A percentile compares a stretch with the other conserved stretches of the same genome.
These are phyloP conservation scores for Lasiodiplodia citricola DNA, from an alignment of 2,329 filamentous ascomycete genomes.

Conservation along the genomic window DNA sequence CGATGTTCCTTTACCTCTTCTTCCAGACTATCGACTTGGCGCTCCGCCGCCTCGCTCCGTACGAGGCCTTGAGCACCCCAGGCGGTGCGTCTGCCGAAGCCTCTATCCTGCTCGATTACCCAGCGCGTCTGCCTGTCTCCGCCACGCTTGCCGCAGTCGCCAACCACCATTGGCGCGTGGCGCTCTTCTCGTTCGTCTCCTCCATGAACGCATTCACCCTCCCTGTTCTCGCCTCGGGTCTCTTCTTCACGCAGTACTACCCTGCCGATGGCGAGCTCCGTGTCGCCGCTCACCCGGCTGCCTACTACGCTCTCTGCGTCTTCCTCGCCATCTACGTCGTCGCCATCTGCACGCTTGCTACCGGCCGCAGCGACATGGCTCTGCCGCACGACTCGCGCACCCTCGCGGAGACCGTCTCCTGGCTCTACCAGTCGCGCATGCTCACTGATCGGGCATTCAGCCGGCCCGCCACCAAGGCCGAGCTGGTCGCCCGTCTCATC, in stretches of 20 bases:
- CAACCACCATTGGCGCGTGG: conserved; percentile 70
- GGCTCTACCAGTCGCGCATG: conserved; percentile 74
- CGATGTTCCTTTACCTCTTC: conserved; percentile 68
- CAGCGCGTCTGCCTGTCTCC: conserved; percentile 68
- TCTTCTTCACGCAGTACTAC: conserved; percentile 75
- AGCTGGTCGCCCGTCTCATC: conserved; percentile 73
- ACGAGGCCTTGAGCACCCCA: conserved; percentile 65
- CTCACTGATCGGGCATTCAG: conserved; percentile 75
- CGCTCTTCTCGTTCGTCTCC: conserved; percentile 64
- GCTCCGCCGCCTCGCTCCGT: conserved; percentile 71
- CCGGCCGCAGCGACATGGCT: conserved; percentile 63
- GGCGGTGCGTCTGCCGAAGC: conserved; percentile 66
- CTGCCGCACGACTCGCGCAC: conserved; percentile 76
- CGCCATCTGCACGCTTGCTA: conserved; percentile 64
- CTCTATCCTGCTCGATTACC: conserved; percentile 73
- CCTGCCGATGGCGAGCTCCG: conserved; percentile 38
- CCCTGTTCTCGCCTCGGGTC: conserved; percentile 70
- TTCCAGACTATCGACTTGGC: conserved; percentile 71
- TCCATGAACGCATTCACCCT: conserved; percentile 63
- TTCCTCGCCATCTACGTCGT: conserved; percentile 73
- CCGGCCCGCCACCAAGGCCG: conserved; percentile 67
- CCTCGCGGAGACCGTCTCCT: conserved; percentile 77
- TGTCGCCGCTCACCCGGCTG: conserved; percentile 73
- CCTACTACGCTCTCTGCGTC: conserved; percentile 74
- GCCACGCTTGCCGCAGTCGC: conserved; percentile 62